Evolutionary conservation across 2,329 filamentous ascomycete species (phyloP), one percentile per base, ranked within the genome.

Genomic region (Apiospora rasikravindrae): DNA sequence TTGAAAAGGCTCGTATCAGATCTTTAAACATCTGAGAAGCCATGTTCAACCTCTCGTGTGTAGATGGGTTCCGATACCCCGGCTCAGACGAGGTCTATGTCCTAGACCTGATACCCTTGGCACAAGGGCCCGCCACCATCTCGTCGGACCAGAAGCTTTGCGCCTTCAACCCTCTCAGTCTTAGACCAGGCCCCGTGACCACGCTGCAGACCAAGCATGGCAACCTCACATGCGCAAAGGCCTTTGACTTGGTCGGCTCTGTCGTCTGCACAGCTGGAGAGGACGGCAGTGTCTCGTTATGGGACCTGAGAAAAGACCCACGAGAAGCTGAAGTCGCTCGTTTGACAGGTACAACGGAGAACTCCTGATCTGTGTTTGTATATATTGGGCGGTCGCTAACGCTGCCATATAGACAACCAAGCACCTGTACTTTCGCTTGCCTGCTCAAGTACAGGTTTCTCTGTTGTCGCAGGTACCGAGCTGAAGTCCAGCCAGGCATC

Each of bases 391-490:
- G 13, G 22, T 10, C 29, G 29, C 45, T 69, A 24, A 49, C 16
- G n/a, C n/a, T 8, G 2, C n/a, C 16, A 29, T 69, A 67, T 75
- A 87, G 86, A 84, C n/a, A 84, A 82, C 70, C 76, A 82, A 51
- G 83, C 82, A 14, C 81, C 90, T 14, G 86, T 96, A 22, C 84
- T 92, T 16, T 91, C 93, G 19, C 83, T 96, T 67, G 91, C 92
- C 1, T 90, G 90, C 74, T 88, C 87, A 67, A 81, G 85, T 13
- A 78, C 82, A 14, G 87, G 87, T 19, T 88, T 90, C 75, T 86
- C 89, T 4, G 83, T 96, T 24, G 93, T 91, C 29, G 90, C 91
- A 10, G 94, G 94, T 44, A 94, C 93, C 0, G 94, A 96, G 77
- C 85, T 93, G 49, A 88, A 89, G 53, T 88, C 91, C 75, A 86